A percentile compares a stretch with the other conserved stretches of the same genome.
phyloP scores from a whole-genome alignment of 2,329 filamentous ascomycete genomes.

The Nemania abortiva region DNA sequence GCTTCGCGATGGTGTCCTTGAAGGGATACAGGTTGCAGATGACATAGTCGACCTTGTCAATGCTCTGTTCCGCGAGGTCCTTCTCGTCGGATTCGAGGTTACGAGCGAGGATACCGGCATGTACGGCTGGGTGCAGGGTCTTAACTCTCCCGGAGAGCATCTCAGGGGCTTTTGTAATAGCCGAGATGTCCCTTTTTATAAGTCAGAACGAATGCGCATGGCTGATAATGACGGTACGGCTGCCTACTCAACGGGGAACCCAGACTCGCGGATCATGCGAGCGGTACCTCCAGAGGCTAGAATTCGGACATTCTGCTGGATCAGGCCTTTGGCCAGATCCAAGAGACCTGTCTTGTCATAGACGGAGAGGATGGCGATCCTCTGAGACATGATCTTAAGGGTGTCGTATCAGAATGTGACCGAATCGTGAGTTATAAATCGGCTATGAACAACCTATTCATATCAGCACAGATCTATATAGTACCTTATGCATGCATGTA shows the following conservation, averaged over 20 bases:
- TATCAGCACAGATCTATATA: conserved; percentile 10
- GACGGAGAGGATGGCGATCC: conserved; percentile 92
- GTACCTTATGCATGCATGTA: not conserved
- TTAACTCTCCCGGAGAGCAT: conserved; percentile 87
- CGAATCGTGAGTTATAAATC: conserved; percentile 17
- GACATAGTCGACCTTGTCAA: conserved; percentile 93
- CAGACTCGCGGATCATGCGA: conserved; percentile 95
- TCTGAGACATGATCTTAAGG: conserved; percentile 58
- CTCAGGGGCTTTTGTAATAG: conserved; percentile 96
- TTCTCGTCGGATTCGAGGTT: conserved; percentile 96
- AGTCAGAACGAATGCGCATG: conserved; percentile 38
- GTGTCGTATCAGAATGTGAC: conserved; percentile 28
- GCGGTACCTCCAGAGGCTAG: conserved; percentile 95
- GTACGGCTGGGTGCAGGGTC: conserved; percentile 95
- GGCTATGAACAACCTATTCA: conserved; percentile 6
- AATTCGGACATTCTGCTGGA: conserved; percentile 89
- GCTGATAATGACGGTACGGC: conserved; percentile 7
- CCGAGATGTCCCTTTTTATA: conserved; percentile 83
- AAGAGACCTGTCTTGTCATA: conserved; percentile 98
- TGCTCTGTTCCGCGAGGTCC: conserved; percentile 94
- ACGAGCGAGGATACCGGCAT: conserved; percentile 90
- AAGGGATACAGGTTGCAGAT: conserved; percentile 99
- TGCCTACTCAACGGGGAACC: conserved; percentile 91
- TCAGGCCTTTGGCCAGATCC: conserved; percentile 90
- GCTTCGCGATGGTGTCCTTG: conserved; percentile 97